Percentiles rank a stretch among this genome's conserved stretches.
These are phyloP conservation scores for Aeminium ludgeri DNA, from an alignment of 495 filamentous ascomycete species.

Conservation along the genomic window DNA sequence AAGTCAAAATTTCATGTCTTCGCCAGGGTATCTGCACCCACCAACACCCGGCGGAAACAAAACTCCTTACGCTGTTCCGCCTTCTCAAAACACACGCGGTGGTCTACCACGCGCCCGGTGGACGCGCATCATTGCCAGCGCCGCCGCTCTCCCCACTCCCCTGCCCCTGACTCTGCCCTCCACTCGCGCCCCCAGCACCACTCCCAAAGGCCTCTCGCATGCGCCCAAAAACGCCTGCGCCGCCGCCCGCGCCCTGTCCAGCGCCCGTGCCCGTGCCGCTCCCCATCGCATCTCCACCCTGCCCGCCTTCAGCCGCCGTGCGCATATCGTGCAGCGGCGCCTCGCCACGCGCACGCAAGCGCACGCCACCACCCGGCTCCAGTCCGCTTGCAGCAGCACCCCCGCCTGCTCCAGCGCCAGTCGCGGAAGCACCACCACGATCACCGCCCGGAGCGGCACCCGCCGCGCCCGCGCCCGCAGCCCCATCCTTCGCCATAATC, in stretches of 20 bases:
- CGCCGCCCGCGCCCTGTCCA: not conserved
- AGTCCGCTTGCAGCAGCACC: too few relatives aligned
- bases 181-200: not conserved
- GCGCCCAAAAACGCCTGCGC: conserved; percentile 2
- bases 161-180: too few relatives aligned
- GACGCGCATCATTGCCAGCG: too few relatives aligned
- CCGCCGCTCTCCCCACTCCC: too few relatives aligned
- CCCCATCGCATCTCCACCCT: conserved; percentile 4
- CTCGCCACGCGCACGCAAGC: too few relatives aligned
- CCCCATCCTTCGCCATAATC: conserved; percentile 29
- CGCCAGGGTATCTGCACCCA: not conserved
- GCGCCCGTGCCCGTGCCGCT: not conserved
- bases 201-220: conserved; percentile 7
- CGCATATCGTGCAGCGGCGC: conserved; percentile 10
- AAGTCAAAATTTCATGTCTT: not conserved
- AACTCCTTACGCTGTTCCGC: not conserved
- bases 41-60: not conserved
- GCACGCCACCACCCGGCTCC: too few relatives aligned
- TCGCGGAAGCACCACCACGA: not conserved
- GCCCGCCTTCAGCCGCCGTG: not conserved
- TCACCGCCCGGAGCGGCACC: not conserved
- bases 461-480: not conserved
- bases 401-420: too few relatives aligned
- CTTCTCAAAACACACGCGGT: too few relatives aligned
- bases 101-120: not conserved